Evolutionary conservation across 2,329 filamentous ascomycete genomes (phyloP).

Genomic region (Nothomitra cinnamomea): DNA sequence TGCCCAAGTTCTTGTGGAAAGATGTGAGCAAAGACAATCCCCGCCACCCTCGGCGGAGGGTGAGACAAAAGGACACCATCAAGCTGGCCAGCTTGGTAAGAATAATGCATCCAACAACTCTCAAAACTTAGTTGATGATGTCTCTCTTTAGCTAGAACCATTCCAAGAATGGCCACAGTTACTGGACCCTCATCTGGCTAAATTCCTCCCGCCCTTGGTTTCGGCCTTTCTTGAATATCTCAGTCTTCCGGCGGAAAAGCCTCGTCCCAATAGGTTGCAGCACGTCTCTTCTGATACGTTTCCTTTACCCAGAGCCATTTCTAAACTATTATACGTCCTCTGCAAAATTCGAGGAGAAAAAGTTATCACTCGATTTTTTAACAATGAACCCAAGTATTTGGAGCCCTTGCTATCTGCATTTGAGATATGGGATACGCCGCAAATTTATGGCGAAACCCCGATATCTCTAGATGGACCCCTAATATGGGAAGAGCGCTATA

Average conservation of each 20-base stretch:
- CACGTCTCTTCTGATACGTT: constrained; percentile 18
- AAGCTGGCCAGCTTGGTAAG: constrained; percentile 6
- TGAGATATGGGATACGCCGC: constrained; percentile 34
- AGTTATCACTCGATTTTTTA: constrained; percentile 77
- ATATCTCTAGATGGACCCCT: constrained; percentile 22
- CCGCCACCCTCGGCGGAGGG: constrained; percentile 10
- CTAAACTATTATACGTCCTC: constrained; percentile 67
- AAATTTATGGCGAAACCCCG: constrained; percentile 11
- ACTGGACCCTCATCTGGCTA: constrained; percentile 66
- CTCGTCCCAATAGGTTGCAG: constrained; percentile 8
- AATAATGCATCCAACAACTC: constrained; percentile 1
- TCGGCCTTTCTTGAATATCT: constrained; percentile 59
- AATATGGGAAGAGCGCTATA: constrained; percentile 78
- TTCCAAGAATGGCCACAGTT: constrained; percentile 95
- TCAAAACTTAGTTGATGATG: not conserved
- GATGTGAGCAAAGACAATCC: constrained; percentile 12
- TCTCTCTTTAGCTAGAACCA: constrained; percentile 43
- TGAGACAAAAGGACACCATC: not conserved
- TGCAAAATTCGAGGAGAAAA: constrained; percentile 93
- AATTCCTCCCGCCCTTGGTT: constrained; percentile 56
- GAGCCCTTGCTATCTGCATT: constrained; percentile 64
- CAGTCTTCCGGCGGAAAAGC: constrained; percentile 18
- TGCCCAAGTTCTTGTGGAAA: constrained; percentile 27
- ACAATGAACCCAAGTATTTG: constrained; percentile 73
- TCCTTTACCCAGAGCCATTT: constrained; percentile 53